Percentiles rank a stretch among this genome's conserved stretches.
Conservation (phyloP, 129 eudicot genomes). For the Glebionis coronaria region DNA sequence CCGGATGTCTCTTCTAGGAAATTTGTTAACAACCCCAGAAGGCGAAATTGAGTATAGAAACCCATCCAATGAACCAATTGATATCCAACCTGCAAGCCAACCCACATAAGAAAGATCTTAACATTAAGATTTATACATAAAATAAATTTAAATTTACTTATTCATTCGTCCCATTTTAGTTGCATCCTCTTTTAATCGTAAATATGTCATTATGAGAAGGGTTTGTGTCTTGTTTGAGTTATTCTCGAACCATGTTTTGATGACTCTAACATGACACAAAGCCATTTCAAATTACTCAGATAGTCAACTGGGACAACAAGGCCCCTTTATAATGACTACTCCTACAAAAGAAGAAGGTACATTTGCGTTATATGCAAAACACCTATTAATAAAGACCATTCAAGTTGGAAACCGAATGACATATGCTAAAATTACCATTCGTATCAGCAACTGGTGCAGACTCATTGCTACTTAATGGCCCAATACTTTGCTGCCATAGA, state of each 20-base stretch:
- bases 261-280: background rate
- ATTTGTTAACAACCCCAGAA: slow-evolving; percentile 56
- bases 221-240: too few species aligned
- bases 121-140: background rate
- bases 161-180: too few species aligned
- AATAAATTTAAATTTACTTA: too few species aligned
- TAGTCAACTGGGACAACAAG: background rate
- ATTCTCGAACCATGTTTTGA: too few species aligned
- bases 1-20: slow-evolving; percentile 33
- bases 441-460: slow-evolving; percentile 63
- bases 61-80: slow-evolving; percentile 89
- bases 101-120: background rate
- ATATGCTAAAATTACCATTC: slow-evolving; percentile 48
- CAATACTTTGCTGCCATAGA: slow-evolving; percentile 69
- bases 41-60: slow-evolving; percentile 87
- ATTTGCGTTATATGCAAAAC: too few species aligned
- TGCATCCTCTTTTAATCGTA: too few species aligned
- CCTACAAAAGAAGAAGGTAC: too few species aligned
- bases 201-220: too few species aligned
- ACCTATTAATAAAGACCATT: background rate
- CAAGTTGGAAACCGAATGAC: slow-evolving; percentile 2
- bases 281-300: background rate
- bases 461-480: slow-evolving; percentile 63
- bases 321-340: too few species aligned
- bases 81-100: slow-evolving; percentile 67